These are phyloP conservation scores for Auricularia sp. DNA, from an alignment of 768 basidiomycete genomes.

Conservation along the genomic window DNA sequence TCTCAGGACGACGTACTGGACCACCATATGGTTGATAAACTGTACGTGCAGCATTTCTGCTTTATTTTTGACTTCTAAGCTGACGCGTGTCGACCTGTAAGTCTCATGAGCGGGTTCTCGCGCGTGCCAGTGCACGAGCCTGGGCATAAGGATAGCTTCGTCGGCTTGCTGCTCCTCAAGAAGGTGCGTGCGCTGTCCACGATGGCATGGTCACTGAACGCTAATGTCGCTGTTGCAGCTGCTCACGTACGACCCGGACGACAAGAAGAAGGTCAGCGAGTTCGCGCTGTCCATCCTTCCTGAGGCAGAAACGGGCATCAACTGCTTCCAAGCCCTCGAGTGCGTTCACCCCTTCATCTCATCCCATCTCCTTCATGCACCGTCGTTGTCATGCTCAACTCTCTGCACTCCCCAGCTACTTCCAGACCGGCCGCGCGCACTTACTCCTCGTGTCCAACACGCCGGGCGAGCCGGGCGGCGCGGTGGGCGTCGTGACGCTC, in stretches of 20 bases:
- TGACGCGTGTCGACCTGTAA: neutral
- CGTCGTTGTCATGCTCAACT: too few relatives aligned
- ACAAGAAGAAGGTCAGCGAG: constrained; percentile 58
- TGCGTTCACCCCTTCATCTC: constrained; percentile 40
- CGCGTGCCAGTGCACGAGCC: constrained; percentile 83
- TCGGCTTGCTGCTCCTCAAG: constrained; percentile 77
- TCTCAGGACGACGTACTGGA: constrained; percentile 71
- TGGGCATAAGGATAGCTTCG: constrained; percentile 55
- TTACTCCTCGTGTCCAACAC: constrained; percentile 75
- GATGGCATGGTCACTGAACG: neutral
- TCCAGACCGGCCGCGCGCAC: constrained; percentile 90
- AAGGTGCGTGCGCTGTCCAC: constrained; percentile 35
- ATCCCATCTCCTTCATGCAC: too few relatives aligned
- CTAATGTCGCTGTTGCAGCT: constrained; percentile 37
- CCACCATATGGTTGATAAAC: constrained; percentile 63
- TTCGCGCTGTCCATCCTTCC: constrained; percentile 79
- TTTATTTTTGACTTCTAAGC: neutral
- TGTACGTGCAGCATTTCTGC: constrained; percentile 34
- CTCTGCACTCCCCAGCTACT: constrained; percentile 4
- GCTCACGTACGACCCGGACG: constrained; percentile 80
- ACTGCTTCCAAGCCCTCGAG: constrained; percentile 90
- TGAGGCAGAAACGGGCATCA: constrained; percentile 80
- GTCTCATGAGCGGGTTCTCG: constrained; percentile 56
- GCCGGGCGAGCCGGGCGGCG: constrained; percentile 76
- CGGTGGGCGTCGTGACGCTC: constrained; percentile 82